phyloP scores from a whole-genome alignment of 352 stramenopile species.

The Phytophthora tentaculata region DNA sequence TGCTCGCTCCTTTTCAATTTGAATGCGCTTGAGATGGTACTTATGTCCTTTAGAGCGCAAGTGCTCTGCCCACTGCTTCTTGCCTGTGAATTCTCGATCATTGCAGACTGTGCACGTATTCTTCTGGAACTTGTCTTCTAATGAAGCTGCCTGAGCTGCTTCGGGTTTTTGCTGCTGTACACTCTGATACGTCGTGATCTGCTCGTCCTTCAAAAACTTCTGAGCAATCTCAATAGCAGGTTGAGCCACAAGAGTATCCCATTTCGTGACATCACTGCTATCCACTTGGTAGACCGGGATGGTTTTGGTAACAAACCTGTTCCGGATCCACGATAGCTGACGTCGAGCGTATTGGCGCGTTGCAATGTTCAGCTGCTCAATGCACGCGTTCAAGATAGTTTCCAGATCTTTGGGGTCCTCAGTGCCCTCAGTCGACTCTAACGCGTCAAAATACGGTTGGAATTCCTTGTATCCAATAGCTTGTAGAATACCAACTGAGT shows the following conservation, averaged over 20 bases:
- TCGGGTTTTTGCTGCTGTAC: slow-evolving; percentile 62
- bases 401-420: slow-evolving; percentile 38
- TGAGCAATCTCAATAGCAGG: slow-evolving; percentile 72
- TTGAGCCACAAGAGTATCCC: slow-evolving; percentile 56
- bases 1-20: slow-evolving; percentile 54
- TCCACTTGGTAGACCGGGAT: slow-evolving; percentile 88
- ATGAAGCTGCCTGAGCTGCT: slow-evolving; percentile 37
- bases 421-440: slow-evolving; percentile 42
- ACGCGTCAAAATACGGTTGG: slow-evolving; percentile 75
- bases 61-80: slow-evolving; percentile 75
- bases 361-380: slow-evolving; percentile 82
- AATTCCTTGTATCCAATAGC: slow-evolving; percentile 94
- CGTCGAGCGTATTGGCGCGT: slow-evolving; percentile 88
- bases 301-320: slow-evolving; percentile 84
- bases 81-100: slow-evolving; percentile 69
- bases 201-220: slow-evolving; percentile 50
- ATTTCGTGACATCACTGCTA: slow-evolving; percentile 74
- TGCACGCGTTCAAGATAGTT: slow-evolving; percentile 57
- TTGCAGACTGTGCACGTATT: slow-evolving; percentile 66
- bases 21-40: slow-evolving; percentile 77
- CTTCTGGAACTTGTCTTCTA: slow-evolving; percentile 71
- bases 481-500: slow-evolving; percentile 81
- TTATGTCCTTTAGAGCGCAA: slow-evolving; percentile 84
- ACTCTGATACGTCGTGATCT: slow-evolving; percentile 41
- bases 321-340: slow-evolving; percentile 90